Evolutionary conservation across 768 basidiomycete genomes (phyloP).

Genomic region (Boletus coccyginus): DNA sequence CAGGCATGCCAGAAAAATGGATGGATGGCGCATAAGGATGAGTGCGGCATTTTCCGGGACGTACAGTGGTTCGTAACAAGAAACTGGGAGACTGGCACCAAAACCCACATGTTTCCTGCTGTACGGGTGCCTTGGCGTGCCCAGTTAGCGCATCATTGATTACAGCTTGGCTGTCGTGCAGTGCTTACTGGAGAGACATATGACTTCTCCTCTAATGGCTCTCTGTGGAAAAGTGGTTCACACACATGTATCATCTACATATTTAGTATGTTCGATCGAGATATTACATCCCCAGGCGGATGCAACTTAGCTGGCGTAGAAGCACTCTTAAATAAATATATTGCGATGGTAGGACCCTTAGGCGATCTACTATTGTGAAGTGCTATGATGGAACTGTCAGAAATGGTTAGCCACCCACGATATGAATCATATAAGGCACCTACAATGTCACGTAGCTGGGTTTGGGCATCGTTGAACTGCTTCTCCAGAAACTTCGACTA

Average conservation of each 20-base stretch:
- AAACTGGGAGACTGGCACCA: constrained; percentile 23
- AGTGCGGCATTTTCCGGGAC: constrained; percentile 24
- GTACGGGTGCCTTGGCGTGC: constrained; percentile 17
- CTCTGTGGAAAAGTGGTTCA: not conserved
- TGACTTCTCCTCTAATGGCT: not conserved
- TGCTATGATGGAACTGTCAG: constrained; percentile 29
- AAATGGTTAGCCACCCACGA: constrained; percentile 3
- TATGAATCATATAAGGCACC: constrained; percentile 21
- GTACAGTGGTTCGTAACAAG: constrained; percentile 31
- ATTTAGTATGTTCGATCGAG: not conserved
- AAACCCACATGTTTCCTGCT: constrained; percentile 19
- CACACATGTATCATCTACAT: constrained; percentile 1
- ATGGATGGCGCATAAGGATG: constrained; percentile 23
- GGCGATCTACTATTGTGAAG: constrained; percentile 22
- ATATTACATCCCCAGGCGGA: not conserved
- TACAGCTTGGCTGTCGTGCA: not conserved
- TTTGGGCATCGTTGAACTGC: constrained; percentile 87
- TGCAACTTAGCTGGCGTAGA: constrained; percentile 1
- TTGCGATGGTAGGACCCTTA: constrained; percentile 2
- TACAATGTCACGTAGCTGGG: constrained; percentile 83
- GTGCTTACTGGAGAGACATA: not conserved
- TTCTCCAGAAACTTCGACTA: constrained; percentile 92
- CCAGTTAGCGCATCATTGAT: constrained; percentile 2
- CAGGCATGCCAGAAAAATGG: constrained; percentile 24
- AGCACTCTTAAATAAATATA: constrained; percentile 4